Evolutionary conservation across 2,329 filamentous ascomycete species (phyloP).

Genomic region (Chaetothyriales sp.): DNA sequence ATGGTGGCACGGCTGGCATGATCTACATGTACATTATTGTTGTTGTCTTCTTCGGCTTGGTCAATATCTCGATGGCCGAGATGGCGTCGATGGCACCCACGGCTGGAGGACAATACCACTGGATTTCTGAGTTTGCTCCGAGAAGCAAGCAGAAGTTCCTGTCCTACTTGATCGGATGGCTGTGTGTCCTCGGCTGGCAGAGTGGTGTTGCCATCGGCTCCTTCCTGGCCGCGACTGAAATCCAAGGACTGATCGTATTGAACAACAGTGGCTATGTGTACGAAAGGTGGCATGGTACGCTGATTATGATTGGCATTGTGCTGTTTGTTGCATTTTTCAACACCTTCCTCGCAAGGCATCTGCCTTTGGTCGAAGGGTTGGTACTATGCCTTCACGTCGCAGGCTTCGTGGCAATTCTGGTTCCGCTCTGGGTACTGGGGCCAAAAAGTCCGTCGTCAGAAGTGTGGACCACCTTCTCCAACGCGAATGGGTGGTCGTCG

Average conservation of each 20-base stretch:
- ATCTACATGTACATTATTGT: slow-evolving; percentile 45
- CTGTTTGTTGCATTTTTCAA: slow-evolving; percentile 29
- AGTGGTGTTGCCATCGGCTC: slow-evolving; percentile 1
- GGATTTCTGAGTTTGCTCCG: slow-evolving; percentile 22
- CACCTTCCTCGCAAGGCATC: slow-evolving; percentile 26
- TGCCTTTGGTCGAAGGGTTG: slow-evolving; percentile 28
- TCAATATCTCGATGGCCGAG: slow-evolving; percentile 47
- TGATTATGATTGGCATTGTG: slow-evolving; percentile 28
- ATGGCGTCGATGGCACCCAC: slow-evolving; percentile 35
- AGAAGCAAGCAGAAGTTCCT: slow-evolving; percentile 30
- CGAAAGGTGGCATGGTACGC: slow-evolving; percentile 31
- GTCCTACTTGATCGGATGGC: slow-evolving; percentile 21
- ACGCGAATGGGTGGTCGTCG: slow-evolving; percentile 25
- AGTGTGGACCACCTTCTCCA: slow-evolving; percentile 27
- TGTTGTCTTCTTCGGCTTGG: slow-evolving; percentile 37
- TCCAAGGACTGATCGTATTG: slow-evolving; percentile 33
- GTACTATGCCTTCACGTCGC: slow-evolving; percentile 30
- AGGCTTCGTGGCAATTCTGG: slow-evolving; percentile 30
- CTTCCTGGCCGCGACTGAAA: slow-evolving; percentile 27
- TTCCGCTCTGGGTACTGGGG: slow-evolving; percentile 30
- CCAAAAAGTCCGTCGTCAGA: slow-evolving; percentile 24
- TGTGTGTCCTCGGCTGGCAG: not conserved
- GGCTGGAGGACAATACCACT: slow-evolving; percentile 31
- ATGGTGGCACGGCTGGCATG: slow-evolving; percentile 46
- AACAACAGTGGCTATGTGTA: slow-evolving; percentile 27